These are phyloP conservation scores for Penicillium sclerotigenum DNA, from an alignment of 2,329 filamentous ascomycete genomes.

Conservation along the genomic window DNA sequence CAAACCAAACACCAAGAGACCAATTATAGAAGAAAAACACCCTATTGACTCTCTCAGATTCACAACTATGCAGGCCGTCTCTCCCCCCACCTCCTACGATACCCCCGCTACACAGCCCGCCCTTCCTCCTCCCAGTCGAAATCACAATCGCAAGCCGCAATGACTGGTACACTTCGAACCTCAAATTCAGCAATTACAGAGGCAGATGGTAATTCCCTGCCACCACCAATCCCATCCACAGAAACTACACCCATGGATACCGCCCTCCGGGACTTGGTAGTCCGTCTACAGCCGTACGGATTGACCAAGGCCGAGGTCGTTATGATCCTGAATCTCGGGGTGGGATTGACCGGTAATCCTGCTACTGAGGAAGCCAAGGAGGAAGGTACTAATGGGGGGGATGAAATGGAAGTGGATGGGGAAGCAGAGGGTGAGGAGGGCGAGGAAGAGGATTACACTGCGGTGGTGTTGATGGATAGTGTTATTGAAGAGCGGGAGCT, in stretches of 20 bases:
- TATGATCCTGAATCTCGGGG: conserved; percentile 46
- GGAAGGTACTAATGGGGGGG: conserved; percentile 17
- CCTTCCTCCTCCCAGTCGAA: conserved; percentile 20
- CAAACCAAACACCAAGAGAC: not conserved
- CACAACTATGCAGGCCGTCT: conserved; percentile 43
- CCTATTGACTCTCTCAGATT: conserved; percentile 28
- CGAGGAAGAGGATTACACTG: conserved; percentile 31
- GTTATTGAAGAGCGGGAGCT: conserved; percentile 45
- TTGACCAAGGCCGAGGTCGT: conserved; percentile 48
- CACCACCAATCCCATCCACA: conserved; percentile 9
- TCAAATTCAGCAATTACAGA: conserved; percentile 7
- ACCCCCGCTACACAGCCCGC: conserved; percentile 33
- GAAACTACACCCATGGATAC: conserved; percentile 36
- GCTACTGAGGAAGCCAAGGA: not conserved
- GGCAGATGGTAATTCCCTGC: conserved; percentile 4
- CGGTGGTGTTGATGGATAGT: conserved; percentile 39
- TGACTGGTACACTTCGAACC: conserved; percentile 21
- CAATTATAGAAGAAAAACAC: not conserved
- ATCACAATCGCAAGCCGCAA: conserved; percentile 21
- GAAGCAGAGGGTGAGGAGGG: conserved; percentile 21
- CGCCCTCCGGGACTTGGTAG: conserved; percentile 39
- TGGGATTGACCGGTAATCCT: conserved; percentile 30
- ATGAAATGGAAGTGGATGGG: conserved; percentile 22
- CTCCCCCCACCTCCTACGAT: conserved; percentile 40
- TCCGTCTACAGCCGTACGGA: conserved; percentile 37